These are phyloP conservation scores for Centaurea solstitialis DNA, from an alignment of 129 eudicot genomes.

Conservation along the genomic window DNA sequence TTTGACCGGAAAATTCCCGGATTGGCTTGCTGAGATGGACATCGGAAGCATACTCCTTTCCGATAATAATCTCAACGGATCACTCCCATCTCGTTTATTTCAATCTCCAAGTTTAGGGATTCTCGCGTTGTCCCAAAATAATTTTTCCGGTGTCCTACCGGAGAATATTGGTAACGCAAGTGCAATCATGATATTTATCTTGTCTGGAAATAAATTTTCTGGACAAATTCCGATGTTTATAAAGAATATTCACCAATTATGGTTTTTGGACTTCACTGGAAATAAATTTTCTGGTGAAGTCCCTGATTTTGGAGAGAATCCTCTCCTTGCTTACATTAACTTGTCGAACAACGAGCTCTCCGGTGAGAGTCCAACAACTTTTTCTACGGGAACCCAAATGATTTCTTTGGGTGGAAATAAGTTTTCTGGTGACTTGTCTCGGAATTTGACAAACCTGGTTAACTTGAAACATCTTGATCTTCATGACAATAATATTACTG, in stretches of 20 bases:
- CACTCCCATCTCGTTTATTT: slow-evolving; percentile 42
- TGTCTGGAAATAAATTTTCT: slow-evolving; percentile 49
- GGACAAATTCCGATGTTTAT: slow-evolving; percentile 56
- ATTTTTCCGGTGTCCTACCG: slow-evolving; percentile 54
- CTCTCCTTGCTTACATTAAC: slow-evolving; percentile 51
- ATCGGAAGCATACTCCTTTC: slow-evolving; percentile 37
- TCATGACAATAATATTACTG: slow-evolving; percentile 48
- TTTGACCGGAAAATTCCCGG: slow-evolving; percentile 44
- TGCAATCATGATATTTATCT: slow-evolving; percentile 51
- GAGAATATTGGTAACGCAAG: slow-evolving; percentile 49
- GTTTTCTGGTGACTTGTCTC: slow-evolving; percentile 50
- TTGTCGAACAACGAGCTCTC: slow-evolving; percentile 49
- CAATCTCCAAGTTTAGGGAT: slow-evolving; percentile 12
- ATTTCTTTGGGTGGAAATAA: slow-evolving; percentile 51
- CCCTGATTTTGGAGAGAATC: slow-evolving; percentile 44
- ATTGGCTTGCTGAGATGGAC: slow-evolving; percentile 47
- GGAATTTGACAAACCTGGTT: slow-evolving; percentile 42
- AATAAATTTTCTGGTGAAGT: slow-evolving; percentile 52
- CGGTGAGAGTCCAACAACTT: slow-evolving; percentile 43
- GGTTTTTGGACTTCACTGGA: slow-evolving; percentile 55
- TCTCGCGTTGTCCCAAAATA: slow-evolving; percentile 42
- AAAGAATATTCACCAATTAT: not conserved
- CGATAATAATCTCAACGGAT: slow-evolving; percentile 36
- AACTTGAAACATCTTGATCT: slow-evolving; percentile 62
- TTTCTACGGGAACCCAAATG: slow-evolving; percentile 39